phyloP scores from a whole-genome alignment of 2,329 filamentous ascomycete species.

The Myriosclerotinia duriaeana region DNA sequence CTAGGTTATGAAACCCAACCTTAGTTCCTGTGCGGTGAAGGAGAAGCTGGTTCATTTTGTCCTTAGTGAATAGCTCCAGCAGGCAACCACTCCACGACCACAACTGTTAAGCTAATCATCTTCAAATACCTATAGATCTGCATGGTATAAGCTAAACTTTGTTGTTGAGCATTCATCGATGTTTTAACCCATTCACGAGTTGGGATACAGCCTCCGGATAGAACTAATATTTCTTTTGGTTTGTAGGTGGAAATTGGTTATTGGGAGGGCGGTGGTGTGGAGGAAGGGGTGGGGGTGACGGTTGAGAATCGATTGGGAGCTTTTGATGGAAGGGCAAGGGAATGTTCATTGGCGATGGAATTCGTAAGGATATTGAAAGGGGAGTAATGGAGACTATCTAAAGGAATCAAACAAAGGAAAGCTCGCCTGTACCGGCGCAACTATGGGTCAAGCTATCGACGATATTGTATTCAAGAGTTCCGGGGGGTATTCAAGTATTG shows the following conservation, averaged over 20 bases:
- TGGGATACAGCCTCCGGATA: too few relatives aligned
- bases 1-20: too few relatives aligned
- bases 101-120: neutral
- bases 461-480: neutral
- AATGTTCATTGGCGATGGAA: constrained; percentile 14
- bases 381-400: too few relatives aligned
- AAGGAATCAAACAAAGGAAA: neutral
- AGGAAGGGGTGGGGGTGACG: constrained; percentile 38
- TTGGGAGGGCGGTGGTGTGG: constrained; percentile 40
- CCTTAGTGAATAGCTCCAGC: neutral
- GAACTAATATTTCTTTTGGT: too few relatives aligned
- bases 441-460: neutral
- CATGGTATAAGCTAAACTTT: neutral
- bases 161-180: too few relatives aligned
- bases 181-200: too few relatives aligned
- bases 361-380: neutral
- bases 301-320: constrained; percentile 37
- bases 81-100: constrained; percentile 8
- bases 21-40: neutral
- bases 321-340: constrained; percentile 35
- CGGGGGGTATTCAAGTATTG: neutral
- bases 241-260: too few relatives aligned
- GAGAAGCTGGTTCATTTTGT: neutral
- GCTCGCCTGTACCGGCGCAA: neutral
- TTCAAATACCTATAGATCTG: neutral